phyloP scores from a whole-genome alignment of 2,329 filamentous ascomycete species.

The Colletotrichum abscissum region DNA sequence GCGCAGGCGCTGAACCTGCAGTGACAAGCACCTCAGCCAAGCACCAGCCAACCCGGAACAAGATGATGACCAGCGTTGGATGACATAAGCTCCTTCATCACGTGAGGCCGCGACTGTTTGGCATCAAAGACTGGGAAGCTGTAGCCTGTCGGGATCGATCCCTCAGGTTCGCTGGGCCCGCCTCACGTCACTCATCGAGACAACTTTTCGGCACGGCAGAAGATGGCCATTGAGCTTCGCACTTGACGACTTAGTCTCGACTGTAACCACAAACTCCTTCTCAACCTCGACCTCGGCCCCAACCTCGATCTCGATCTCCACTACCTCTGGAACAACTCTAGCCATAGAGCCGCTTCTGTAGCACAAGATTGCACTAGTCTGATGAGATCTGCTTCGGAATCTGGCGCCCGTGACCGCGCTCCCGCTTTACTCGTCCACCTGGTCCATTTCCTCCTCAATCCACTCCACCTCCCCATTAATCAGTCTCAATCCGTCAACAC shows the following conservation, averaged over 20 bases:
- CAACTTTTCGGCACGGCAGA: conserved; percentile 11
- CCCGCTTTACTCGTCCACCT: neutral
- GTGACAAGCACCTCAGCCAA: neutral
- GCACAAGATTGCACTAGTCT: neutral
- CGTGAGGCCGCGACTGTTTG: conserved; percentile 33
- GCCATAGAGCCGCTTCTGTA: neutral
- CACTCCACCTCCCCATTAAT: neutral
- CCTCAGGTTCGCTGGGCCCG: neutral
- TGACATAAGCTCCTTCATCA: neutral
- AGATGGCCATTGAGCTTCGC: neutral
- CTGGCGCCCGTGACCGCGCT: neutral
- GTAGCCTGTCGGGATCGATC: conserved; percentile 1
- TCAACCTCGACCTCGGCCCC: neutral
- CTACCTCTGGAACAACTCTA: neutral
- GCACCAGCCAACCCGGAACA: neutral
- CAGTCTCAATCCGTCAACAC: neutral
- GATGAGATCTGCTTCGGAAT: neutral
- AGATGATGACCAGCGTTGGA: neutral
- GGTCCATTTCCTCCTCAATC: neutral
- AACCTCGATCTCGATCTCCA: neutral
- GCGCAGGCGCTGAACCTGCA: no score
- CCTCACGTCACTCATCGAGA: conserved; percentile 17
- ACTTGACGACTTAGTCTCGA: neutral
- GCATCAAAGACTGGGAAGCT: conserved; percentile 1
- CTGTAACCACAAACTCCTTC: neutral